Percentiles rank a stretch among this genome's conserved stretches.
Evolutionary conservation across 1,139 yeast genomes (phyloP).

Genomic region (Kodamaea alishanica): DNA sequence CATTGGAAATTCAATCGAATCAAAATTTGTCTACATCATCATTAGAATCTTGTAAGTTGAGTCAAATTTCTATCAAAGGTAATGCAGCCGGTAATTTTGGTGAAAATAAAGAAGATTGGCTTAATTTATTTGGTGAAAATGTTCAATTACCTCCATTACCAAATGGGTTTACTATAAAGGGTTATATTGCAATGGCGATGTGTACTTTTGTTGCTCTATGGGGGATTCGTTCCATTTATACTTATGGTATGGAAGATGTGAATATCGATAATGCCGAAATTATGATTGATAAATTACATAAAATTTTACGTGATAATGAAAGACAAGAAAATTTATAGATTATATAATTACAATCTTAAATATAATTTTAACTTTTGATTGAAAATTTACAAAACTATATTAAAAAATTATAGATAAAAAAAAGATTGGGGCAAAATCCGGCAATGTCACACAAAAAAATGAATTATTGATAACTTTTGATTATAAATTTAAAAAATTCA

Average conservation of each 20-base stretch:
- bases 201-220: constrained; percentile 56
- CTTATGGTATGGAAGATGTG: constrained; percentile 62
- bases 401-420: no score
- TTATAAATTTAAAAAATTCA: no score
- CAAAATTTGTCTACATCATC: constrained; percentile 39
- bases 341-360: no score
- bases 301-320: constrained; percentile 12
- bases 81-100: constrained; percentile 65
- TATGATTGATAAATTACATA: constrained; percentile 12
- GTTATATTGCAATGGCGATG: constrained; percentile 58
- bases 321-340: no score
- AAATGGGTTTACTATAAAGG: constrained; percentile 64
- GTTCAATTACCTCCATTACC: constrained; percentile 57
- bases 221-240: constrained; percentile 54
- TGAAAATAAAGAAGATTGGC: constrained; percentile 35
- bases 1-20: constrained; percentile 45
- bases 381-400: no score
- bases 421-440: no score
- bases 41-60: constrained; percentile 53
- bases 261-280: constrained; percentile 42
- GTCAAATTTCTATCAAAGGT: constrained; percentile 49
- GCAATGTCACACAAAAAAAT: no score
- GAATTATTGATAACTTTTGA: no score
- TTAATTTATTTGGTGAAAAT: constrained; percentile 55
- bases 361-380: no score